phyloP scores from a whole-genome alignment of 352 stramenopile genomes.

The Globisporangium camurandrum region DNA sequence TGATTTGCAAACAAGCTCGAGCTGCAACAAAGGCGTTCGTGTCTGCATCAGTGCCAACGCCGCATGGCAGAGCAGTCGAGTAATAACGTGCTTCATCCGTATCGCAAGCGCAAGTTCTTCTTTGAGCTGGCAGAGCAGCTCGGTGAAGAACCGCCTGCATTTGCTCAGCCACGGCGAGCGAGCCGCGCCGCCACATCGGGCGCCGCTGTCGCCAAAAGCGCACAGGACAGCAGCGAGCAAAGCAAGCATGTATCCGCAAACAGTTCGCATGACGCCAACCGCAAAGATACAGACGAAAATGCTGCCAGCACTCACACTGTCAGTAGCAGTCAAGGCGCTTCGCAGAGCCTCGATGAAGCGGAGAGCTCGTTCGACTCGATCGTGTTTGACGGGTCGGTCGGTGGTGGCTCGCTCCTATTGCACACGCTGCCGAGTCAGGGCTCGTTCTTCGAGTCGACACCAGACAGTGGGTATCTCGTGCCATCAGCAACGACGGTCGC shows the following conservation, averaged over 20 bases:
- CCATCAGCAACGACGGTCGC: too few relatives aligned
- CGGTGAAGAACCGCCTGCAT: constrained; percentile 23
- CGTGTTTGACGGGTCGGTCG: constrained; percentile 23
- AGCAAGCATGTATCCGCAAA: too few relatives aligned
- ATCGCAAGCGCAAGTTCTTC: constrained; percentile 74
- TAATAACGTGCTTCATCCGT: constrained; percentile 34
- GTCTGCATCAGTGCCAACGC: too few relatives aligned
- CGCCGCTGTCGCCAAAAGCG: not conserved
- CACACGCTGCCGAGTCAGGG: constrained; percentile 25
- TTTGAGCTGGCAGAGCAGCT: constrained; percentile 41
- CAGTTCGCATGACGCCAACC: too few relatives aligned
- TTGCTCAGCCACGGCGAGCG: constrained; percentile 3
- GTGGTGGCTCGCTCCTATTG: constrained; percentile 4
- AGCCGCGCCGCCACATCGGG: not conserved
- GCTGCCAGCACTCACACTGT: too few relatives aligned
- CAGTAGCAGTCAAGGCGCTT: too few relatives aligned
- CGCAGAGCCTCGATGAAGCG: constrained; percentile 10
- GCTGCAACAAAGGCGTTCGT: too few relatives aligned
- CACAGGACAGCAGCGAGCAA: too few relatives aligned
- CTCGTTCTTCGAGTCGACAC: constrained; percentile 42
- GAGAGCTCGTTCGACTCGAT: constrained; percentile 39
- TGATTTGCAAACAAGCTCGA: too few relatives aligned
- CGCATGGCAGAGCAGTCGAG: too few relatives aligned
- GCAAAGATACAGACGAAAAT: too few relatives aligned
- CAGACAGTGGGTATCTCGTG: constrained; percentile 49